Conservation (phyloP, 345 rosid species). For the Eucalyptus polyanthemos region DNA sequence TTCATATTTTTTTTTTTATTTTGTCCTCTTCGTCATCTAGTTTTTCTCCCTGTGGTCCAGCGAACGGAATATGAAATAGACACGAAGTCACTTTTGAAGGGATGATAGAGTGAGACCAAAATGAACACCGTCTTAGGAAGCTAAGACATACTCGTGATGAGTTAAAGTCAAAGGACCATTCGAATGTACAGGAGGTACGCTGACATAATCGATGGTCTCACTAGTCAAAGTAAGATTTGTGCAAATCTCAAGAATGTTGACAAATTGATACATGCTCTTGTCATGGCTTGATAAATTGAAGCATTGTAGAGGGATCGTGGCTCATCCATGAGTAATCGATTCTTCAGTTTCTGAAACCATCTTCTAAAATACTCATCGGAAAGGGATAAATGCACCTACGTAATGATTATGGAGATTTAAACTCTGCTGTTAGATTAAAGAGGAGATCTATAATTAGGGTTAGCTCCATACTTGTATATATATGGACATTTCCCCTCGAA, state of each 20-base stretch:
- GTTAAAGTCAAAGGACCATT: background rate
- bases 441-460: too few species aligned
- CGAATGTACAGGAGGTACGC: background rate
- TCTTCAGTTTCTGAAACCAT: too few species aligned
- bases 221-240: background rate
- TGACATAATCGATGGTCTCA: background rate
- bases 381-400: too few species aligned
- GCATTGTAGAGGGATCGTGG: fast-evolving
- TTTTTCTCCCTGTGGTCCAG: background rate
- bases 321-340: too few species aligned
- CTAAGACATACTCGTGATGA: background rate
- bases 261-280: background rate
- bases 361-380: too few species aligned
- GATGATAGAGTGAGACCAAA: background rate
- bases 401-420: too few species aligned
- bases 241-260: background rate
- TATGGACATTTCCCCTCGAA: fast-evolving
- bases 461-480: too few species aligned
- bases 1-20: too few species aligned
- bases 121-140: background rate
- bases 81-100: background rate
- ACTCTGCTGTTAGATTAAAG: too few species aligned
- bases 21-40: background rate
- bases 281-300: too few species aligned
- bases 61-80: background rate